Evolutionary conservation across 139 green algal genomes (phyloP), one percentile per base, ranked within the genome.

Genomic region (Monoraphidium neglectum): DNA sequence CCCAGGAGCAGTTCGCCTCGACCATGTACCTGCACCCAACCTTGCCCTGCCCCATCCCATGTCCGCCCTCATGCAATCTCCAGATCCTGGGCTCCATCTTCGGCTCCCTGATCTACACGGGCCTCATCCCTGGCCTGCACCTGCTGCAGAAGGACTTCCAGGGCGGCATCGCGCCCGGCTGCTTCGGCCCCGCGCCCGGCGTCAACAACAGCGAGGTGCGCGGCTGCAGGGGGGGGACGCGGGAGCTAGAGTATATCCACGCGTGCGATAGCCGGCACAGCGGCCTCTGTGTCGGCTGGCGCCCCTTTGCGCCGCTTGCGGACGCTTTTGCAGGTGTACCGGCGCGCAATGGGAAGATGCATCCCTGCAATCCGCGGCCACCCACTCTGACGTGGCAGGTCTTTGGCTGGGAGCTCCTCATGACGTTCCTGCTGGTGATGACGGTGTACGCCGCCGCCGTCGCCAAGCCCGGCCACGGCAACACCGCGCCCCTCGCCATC

Each of bases 321-420:
- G n/a, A n/a, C n/a, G n/a, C n/a, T n/a, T n/a, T n/a, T n/a, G n/a
- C n/a, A n/a, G n/a, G n/a, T n/a, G n/a, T n/a, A n/a, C n/a, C n/a
- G n/a, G n/a, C n/a, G n/a, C n/a, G n/a, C n/a, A n/a, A n/a, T n/a
- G n/a, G n/a, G n/a, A n/a, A n/a, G n/a, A n/a, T n/a, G n/a, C n/a
- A n/a, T n/a, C n/a, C n/a, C 43, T 51, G 43, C 43, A 8, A 8
- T 12, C 43, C 12, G 43, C 43, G 8, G 8, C 43, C 43, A 8
- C 43, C 43, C 12, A 51, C 8, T 21, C 8, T 12, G 43, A 8
- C 8, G 8, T 51, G 43, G 12, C 43, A 74, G 66, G 49, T 80
- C n/a, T 93, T 92, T 51, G 87, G 89, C 37, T 95, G 90, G 90
- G 89, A 92, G 79, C 62, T 70, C 43, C 26, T 88, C 46, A 91